Percentiles rank a stretch among this genome's conserved stretches.
These are phyloP conservation scores for Epichloe bromicola DNA, from an alignment of 2,329 filamentous ascomycete genomes.

Conservation along the genomic window DNA sequence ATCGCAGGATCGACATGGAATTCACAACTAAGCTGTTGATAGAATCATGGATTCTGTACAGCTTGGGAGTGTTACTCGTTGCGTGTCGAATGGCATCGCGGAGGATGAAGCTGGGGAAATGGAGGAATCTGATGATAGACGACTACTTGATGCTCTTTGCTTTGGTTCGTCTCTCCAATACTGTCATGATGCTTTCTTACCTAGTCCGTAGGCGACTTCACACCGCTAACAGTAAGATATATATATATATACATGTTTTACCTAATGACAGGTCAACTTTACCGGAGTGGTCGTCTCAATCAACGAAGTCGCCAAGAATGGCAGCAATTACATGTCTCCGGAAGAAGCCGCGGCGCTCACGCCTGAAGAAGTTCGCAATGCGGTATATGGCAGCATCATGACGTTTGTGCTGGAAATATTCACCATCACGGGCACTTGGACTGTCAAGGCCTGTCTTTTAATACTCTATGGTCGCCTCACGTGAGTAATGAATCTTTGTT, in stretches of 20 bases:
- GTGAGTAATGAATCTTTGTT: constrained; percentile 18
- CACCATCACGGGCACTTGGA: constrained; percentile 37
- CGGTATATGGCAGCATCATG: constrained; percentile 40
- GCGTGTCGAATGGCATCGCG: constrained; percentile 17
- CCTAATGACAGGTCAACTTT: constrained; percentile 4
- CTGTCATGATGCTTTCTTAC: background rate
- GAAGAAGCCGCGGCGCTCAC: constrained; percentile 29
- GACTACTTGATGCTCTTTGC: constrained; percentile 45
- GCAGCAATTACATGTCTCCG: constrained; percentile 30
- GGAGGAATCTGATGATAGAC: constrained; percentile 37
- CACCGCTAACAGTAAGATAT: background rate
- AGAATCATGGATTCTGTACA: constrained; percentile 19
- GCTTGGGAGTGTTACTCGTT: constrained; percentile 14
- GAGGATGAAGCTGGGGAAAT: constrained; percentile 27
- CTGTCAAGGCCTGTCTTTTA: constrained; percentile 38
- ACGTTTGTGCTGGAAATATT: constrained; percentile 40
- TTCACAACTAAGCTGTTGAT: constrained; percentile 13
- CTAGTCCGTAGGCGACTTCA: background rate
- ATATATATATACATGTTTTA: too few relatives aligned
- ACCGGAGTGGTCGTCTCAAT: constrained; percentile 29
- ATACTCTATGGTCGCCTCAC: constrained; percentile 41
- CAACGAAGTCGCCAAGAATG: constrained; percentile 28
- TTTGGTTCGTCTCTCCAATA: constrained; percentile 17
- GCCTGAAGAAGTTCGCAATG: constrained; percentile 23
- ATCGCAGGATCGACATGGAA: constrained; percentile 11